phyloP scores from a whole-genome alignment of 208 protist genomes.

The Leishmania amazonensis region DNA sequence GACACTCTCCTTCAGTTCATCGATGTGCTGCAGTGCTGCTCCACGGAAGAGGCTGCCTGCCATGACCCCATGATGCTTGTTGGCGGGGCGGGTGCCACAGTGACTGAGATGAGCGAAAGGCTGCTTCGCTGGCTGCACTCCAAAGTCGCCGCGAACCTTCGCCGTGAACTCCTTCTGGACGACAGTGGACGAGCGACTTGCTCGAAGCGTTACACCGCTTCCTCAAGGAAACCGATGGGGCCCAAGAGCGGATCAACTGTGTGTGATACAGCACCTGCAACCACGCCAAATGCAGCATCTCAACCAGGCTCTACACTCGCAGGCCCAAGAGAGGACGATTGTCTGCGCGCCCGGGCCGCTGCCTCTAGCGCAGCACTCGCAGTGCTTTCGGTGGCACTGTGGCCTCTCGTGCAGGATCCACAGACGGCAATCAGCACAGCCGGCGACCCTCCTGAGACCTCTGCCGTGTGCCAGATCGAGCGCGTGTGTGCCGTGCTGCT shows the following conservation, averaged over 20 bases:
- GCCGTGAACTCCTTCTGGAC: neutral
- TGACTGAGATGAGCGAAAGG: neutral
- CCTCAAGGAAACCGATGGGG: neutral
- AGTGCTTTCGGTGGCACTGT: neutral
- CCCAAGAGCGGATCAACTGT: neutral
- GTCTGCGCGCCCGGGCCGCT: neutral
- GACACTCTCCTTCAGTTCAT: neutral
- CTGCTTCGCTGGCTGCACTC: conserved; percentile 1
- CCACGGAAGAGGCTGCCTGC: neutral
- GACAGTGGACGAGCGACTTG: neutral
- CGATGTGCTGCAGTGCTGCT: neutral
- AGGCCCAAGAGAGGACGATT: neutral
- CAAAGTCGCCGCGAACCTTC: neutral
- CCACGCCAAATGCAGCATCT: neutral
- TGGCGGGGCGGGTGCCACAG: neutral
- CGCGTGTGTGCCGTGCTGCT: conserved; percentile 9
- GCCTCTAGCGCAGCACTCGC: neutral
- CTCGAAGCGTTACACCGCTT: neutral
- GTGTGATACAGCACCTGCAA: neutral
- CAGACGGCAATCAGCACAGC: neutral
- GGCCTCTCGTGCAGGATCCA: conserved; percentile 5
- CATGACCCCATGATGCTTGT: neutral
- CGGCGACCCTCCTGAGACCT: neutral
- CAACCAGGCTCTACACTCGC: neutral
- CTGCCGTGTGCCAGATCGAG: neutral